Percentiles rank a stretch among this genome's conserved stretches.
Evolutionary conservation across 148 eudicot genomes (phyloP).

Genomic region (Chenopodium formosanum): DNA sequence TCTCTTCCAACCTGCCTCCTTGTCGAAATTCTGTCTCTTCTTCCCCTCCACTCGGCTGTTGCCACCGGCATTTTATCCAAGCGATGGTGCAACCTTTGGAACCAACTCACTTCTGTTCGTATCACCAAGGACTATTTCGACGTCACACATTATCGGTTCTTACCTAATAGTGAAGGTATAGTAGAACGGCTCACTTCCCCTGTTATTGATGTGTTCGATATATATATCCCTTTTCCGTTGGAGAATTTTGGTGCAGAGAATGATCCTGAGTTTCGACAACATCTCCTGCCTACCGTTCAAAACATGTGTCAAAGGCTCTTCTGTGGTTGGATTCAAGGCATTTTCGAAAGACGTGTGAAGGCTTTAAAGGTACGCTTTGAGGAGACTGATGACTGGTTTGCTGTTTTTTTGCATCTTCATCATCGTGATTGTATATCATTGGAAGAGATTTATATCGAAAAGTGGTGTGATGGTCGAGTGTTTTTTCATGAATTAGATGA

Average conservation of each 20-base stretch:
- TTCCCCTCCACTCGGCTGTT: background rate
- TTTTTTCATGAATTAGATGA: too few relatives aligned
- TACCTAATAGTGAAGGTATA: background rate
- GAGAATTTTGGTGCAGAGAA: too few relatives aligned
- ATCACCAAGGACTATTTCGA: background rate
- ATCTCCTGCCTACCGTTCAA: too few relatives aligned
- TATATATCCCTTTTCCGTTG: background rate
- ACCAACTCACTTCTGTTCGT: background rate
- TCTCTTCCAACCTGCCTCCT: background rate
- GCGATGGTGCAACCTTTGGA: slow-evolving; percentile 8
- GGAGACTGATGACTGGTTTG: background rate
- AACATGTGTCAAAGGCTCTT: too few relatives aligned
- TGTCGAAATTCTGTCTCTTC: background rate
- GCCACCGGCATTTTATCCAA: background rate
- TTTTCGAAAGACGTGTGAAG: background rate
- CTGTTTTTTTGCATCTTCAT: background rate
- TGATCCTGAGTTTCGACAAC: too few relatives aligned
- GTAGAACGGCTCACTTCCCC: background rate
- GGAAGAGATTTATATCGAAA: background rate
- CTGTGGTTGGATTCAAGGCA: too few relatives aligned
- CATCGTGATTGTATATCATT: background rate
- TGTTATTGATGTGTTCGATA: background rate
- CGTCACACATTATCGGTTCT: background rate
- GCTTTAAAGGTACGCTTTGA: background rate
- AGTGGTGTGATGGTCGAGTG: too few relatives aligned